phyloP scores from a whole-genome alignment of 2,329 filamentous ascomycete species.

The Bisporella sp. region DNA sequence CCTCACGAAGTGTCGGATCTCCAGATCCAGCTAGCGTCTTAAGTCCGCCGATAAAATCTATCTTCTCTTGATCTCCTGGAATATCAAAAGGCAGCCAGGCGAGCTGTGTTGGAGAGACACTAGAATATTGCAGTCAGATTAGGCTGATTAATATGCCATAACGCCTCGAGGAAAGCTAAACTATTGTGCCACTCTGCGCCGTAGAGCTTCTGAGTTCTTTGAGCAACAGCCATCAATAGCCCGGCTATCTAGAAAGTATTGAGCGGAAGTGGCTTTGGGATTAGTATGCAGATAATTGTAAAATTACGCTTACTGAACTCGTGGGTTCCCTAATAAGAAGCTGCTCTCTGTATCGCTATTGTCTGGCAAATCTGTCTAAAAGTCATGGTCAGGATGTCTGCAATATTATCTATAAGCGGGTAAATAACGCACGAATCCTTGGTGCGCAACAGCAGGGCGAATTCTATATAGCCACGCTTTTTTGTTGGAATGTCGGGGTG shows the following conservation, averaged over 20 bases:
- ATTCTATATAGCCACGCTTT: constrained; percentile 36
- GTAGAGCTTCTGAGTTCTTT: too few species aligned
- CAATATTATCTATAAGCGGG: constrained; percentile 21
- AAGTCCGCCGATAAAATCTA: constrained; percentile 40
- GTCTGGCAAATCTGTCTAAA: constrained; percentile 22
- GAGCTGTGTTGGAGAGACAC: constrained; percentile 37
- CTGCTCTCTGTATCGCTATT: constrained; percentile 33
- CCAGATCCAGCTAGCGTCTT: constrained; percentile 43
- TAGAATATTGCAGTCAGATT: too few species aligned
- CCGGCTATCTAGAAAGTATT: too few species aligned
- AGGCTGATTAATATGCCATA: too few species aligned
- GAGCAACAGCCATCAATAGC: too few species aligned
- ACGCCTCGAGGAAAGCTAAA: too few species aligned
- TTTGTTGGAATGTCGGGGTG: constrained; percentile 32
- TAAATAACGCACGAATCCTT: constrained; percentile 18
- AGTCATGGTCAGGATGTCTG: constrained; percentile 19
- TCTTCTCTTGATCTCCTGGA: constrained; percentile 6
- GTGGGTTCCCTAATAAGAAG: constrained; percentile 39
- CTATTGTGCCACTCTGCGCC: too few species aligned
- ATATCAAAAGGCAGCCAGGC: constrained; percentile 41
- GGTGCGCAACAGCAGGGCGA: constrained; percentile 34
- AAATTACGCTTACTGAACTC: constrained; percentile 26
- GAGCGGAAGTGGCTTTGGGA: too few species aligned
- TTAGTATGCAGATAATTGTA: too few species aligned
- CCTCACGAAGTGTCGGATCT: constrained; percentile 42